Conservation (phyloP, 176 grass and related monocot species). For the bread wheat (Triticum aestivum) region IWGSC_CS_RefSeq_v2.1 NC_057807.1:135330852-135331351, state of each 20-base stretch:
- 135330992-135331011: neutral
- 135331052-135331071: slow-evolving; percentile 18
- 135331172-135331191: slow-evolving; percentile 25
- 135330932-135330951: neutral
- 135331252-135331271: slow-evolving; percentile 29
- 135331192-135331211: slow-evolving; percentile 40
- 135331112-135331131: slow-evolving; percentile 27
- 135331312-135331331: neutral
- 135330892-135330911: too few species aligned
- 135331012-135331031: neutral
- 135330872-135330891: too few species aligned
- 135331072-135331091: slow-evolving; percentile 17
- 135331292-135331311: slow-evolving; percentile 39
- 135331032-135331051: neutral
- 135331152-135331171: slow-evolving; percentile 15
- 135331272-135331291: slow-evolving; percentile 28
- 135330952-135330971: neutral
- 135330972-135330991: neutral
- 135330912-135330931: too few species aligned
- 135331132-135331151: slow-evolving; percentile 40
- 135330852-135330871: too few species aligned
- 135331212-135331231: slow-evolving; percentile 35
- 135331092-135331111: slow-evolving; percentile 3
- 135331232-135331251: slow-evolving; percentile 22
- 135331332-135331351: neutral